Evolutionary conservation across 345 rosid species (phyloP), one percentile per base, ranked within the genome.

Genomic region (Acer saccharum): DNA sequence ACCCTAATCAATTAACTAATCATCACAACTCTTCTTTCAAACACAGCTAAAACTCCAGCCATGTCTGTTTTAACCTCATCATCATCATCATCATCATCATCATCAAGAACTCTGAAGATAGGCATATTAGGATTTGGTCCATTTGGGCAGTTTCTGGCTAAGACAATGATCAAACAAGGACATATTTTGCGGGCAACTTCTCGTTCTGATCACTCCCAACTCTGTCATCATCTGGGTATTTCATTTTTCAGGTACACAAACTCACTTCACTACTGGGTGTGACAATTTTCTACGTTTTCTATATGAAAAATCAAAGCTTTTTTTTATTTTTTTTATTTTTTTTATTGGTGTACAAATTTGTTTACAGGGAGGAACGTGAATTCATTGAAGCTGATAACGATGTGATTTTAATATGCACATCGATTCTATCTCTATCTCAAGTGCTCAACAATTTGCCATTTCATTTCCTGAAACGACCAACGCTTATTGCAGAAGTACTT

Each of bases 401-500:
- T 48, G 91, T 89, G 10, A 67, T 90, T 64, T 54, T 90, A 63
- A 83, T 90, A 46, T 83, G 88, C 78, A 89, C 90, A 1, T 89
- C 94, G 0, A 86, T 89, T 54, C 55, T 85, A 0, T 90, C 94
- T 3, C 74, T 85, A 10, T 75, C 85, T 48, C 69, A 79, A 20
- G 86, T 90, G 43, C 71, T 89, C 52, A 35, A 73, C 32, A 79
- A 84, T 29, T 41, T 90, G 76, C 92, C 94, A 12, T 43, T 86
- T 52, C 83, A 65, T 20, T 71, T 78, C 32, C 76, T 90, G 18
- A 79, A 71, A 46, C 81, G 84, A 39, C 77, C 72, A 4, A 87
- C 88, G 3, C 89, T 90, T 3, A 82, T 90, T 25, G 94, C 83
- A 8, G 94, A 90, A 55, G 94, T 90, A 1, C 86, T 90, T 35